Percentiles rank a stretch among this genome's conserved stretches.
Evolutionary conservation across 176 grass and related monocot species (phyloP).

Genomic region (Ensete glaucum): DNA sequence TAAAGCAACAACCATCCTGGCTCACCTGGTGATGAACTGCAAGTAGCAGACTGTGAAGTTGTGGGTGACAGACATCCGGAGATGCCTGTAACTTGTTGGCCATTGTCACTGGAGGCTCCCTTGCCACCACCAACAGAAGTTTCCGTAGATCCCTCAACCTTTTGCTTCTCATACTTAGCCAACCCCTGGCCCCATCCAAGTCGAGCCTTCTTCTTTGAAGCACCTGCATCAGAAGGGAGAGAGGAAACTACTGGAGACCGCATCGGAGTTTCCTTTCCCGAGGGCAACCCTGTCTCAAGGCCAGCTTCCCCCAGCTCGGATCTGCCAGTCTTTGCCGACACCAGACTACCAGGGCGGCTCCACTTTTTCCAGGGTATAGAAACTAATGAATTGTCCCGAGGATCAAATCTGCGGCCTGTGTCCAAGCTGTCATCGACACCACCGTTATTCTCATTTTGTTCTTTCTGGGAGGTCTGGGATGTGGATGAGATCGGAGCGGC

Average conservation of each 20-base stretch:
- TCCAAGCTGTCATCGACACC: conserved; percentile 42
- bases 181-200: conserved; percentile 96
- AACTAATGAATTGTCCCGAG: conserved; percentile 26
- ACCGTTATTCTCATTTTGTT: conserved; percentile 7
- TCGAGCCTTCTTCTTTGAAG: conserved; percentile 64
- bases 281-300: not conserved
- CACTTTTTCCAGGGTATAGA: conserved; percentile 49
- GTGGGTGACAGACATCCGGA: not conserved
- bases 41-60: conserved; percentile 8
- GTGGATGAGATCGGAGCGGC: conserved; percentile 46
- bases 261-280: conserved; percentile 6
- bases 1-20: conserved; percentile 5
- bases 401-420: conserved; percentile 26
- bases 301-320: conserved; percentile 30
- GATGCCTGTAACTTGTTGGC: not conserved
- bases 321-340: conserved; percentile 34
- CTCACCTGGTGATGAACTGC: conserved; percentile 10
- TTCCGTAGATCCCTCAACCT: conserved; percentile 34
- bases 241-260: conserved; percentile 1
- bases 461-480: conserved; percentile 13
- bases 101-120: not conserved
- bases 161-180: conserved; percentile 94
- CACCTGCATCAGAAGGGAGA: conserved; percentile 41
- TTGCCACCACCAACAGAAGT: not conserved
- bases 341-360: conserved; percentile 10